Conservation (phyloP, 2,329 filamentous ascomycete species). For the Scleromitrula shiraiana region DNA sequence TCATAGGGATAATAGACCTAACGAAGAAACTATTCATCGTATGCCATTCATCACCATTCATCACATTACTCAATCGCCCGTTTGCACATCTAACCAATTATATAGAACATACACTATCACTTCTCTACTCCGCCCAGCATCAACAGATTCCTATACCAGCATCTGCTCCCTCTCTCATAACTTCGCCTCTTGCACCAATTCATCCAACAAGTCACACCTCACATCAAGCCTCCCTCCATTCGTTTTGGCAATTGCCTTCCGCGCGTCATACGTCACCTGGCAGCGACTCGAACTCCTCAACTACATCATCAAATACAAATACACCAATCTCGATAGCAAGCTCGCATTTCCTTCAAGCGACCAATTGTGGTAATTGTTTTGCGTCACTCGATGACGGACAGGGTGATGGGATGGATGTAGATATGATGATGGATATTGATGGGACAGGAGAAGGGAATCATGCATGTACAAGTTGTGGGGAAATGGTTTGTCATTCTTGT, state of each 20-base stretch:
- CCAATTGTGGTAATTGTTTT: constrained; percentile 49
- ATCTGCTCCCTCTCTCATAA: constrained; percentile 14
- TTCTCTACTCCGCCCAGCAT: constrained; percentile 50
- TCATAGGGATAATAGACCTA: constrained; percentile 49
- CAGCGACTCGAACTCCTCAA: constrained; percentile 22
- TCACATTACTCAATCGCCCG: neutral
- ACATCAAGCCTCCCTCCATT: constrained; percentile 47
- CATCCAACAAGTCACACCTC: constrained; percentile 13
- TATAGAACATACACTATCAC: constrained; percentile 42
- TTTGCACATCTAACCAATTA: constrained; percentile 9
- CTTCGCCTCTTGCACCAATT: constrained; percentile 15
- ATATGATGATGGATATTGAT: constrained; percentile 33
- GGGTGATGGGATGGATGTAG: constrained; percentile 36
- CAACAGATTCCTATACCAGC: constrained; percentile 16
- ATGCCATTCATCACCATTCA: constrained; percentile 11
- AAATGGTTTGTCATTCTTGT: constrained; percentile 50
- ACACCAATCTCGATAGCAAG: constrained; percentile 10
- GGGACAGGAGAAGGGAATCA: constrained; percentile 21
- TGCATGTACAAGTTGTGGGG: constrained; percentile 43
- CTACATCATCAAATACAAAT: constrained; percentile 11
- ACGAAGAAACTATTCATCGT: constrained; percentile 39
- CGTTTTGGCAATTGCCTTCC: constrained; percentile 49
- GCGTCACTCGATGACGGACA: constrained; percentile 21
- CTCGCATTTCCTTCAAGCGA: constrained; percentile 16
- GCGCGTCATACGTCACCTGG: constrained; percentile 28